Base-by-base conservation (phyloP, 441 rosid species). In the Viola pubescens region DNA sequence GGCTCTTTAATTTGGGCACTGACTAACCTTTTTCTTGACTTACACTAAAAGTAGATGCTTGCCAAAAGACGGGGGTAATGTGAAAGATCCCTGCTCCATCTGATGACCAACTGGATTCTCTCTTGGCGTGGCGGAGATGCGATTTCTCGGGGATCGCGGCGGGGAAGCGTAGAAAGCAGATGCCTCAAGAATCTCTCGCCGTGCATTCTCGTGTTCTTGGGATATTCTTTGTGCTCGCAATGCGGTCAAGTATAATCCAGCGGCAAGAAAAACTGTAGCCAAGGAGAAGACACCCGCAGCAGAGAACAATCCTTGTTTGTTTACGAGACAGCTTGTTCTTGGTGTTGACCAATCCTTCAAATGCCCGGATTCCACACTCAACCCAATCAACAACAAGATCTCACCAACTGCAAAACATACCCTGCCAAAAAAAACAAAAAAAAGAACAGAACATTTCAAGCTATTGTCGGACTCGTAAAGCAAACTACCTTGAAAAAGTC, bases 311-410 rank as follows among this genome's bases (percentile, higher is more conserved):
- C 97, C 99, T 77, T 86, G 70, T 47, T 75, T 71, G 65, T 83
- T 68, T 5, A 84, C 38, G 3, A 86, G 78, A 73, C 99, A 94
- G 45, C 62, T 77, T 48, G 83, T 69, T 65, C 79, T 85, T 54
- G 88, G 96, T 38, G 54, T 78, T 0, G 81, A 75, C 99, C 99
- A 94, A 51, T 81, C 79, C 58, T 64, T 88, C 37, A 88, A 67
- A 77, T 94, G 99, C 3, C 97, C 96, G 9, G 99, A 88, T 75
- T 94, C 99, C 40, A 94, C 84, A 62, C 88, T 86, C 9, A 88
- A 66, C 52, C 91, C 96, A 11, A 90, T 80, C 65, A 90, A 57
- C 58, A 94, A 9, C 61, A 90, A 75, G 48, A 88, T 83, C 67
- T 94, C 96, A 12, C 71, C 90, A 52, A 85, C 85, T 0, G 88